Evolutionary conservation across 768 basidiomycete genomes (phyloP).

Genomic region (Collybiopsis confluens): DNA sequence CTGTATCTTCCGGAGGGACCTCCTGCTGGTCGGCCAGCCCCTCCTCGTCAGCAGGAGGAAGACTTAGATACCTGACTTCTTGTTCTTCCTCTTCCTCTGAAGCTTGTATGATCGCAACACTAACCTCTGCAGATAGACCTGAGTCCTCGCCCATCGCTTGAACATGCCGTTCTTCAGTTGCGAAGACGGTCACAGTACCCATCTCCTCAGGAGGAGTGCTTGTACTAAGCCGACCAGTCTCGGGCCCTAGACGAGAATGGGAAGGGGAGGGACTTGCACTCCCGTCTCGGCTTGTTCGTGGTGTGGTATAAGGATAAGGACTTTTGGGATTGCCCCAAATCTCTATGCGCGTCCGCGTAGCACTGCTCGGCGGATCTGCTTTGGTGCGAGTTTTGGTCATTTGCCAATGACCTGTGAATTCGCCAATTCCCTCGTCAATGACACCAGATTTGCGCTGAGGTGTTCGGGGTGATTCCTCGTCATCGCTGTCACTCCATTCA

Average conservation of each 20-base stretch:
- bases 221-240: neutral
- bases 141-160: too few species aligned
- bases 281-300: neutral
- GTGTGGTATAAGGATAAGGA: conserved; percentile 44
- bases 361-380: conserved; percentile 59
- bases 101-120: conserved; percentile 2
- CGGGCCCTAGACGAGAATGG: neutral
- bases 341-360: conserved; percentile 43
- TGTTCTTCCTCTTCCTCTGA: conserved; percentile 11
- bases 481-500: conserved; percentile 16
- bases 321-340: conserved; percentile 70
- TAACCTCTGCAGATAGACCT: too few species aligned
- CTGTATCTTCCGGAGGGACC: neutral
- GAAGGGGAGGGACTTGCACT: neutral
- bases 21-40: too few species aligned
- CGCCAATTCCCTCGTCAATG: conserved; percentile 43
- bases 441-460: neutral
- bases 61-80: neutral
- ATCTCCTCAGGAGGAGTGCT: neutral
- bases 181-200: neutral
- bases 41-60: too few species aligned
- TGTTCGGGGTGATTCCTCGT: neutral
- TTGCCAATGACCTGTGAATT: conserved; percentile 66
- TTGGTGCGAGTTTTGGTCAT: conserved; percentile 57
- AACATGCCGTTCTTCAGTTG: too few species aligned